Conservation (phyloP, 1,139 yeast genomes). For the Lodderomyces metapsilosis region DNA sequence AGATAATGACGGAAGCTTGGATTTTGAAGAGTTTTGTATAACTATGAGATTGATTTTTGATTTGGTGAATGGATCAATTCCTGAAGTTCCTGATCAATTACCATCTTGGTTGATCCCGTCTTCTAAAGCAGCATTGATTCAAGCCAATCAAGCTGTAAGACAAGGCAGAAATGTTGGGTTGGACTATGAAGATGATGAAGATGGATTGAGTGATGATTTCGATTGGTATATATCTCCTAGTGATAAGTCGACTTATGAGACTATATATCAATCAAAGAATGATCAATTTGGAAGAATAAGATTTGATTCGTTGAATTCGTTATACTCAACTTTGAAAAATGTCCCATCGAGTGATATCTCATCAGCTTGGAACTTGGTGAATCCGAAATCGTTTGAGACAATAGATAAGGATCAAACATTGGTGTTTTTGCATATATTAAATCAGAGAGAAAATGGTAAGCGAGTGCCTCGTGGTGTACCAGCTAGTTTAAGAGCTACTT, state of each 20-base stretch:
- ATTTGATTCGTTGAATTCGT: slow-evolving; percentile 66
- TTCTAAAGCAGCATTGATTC: slow-evolving; percentile 77
- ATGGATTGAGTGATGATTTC: slow-evolving; percentile 66
- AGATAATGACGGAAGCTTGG: slow-evolving; percentile 86
- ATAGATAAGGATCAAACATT: slow-evolving; percentile 92
- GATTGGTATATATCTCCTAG: slow-evolving; percentile 97
- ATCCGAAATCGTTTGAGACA: slow-evolving; percentile 82
- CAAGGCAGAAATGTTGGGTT: slow-evolving; percentile 28
- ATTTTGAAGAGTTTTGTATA: slow-evolving; percentile 95
- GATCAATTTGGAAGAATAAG: slow-evolving; percentile 83
- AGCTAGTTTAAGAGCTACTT: slow-evolving; percentile 87
- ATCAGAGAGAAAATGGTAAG: slow-evolving; percentile 85
- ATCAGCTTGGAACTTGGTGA: slow-evolving; percentile 92
- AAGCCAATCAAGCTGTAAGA: slow-evolving; percentile 69
- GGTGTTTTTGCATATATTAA: slow-evolving; percentile 84
- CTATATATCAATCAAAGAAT: slow-evolving; percentile 70
- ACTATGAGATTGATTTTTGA: slow-evolving; percentile 96
- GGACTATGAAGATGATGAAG: slow-evolving; percentile 47
- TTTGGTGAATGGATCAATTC: slow-evolving; percentile 71
- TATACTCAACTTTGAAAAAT: slow-evolving; percentile 64
- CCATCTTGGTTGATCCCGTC: slow-evolving; percentile 95
- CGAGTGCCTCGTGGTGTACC: slow-evolving; percentile 93
- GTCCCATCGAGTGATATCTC: slow-evolving; percentile 87
- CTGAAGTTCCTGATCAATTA: slow-evolving; percentile 62
- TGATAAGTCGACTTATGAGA: slow-evolving; percentile 75